phyloP scores from a whole-genome alignment of 2,329 filamentous ascomycete species.

The Colletotrichum orchidophilum region DNA sequence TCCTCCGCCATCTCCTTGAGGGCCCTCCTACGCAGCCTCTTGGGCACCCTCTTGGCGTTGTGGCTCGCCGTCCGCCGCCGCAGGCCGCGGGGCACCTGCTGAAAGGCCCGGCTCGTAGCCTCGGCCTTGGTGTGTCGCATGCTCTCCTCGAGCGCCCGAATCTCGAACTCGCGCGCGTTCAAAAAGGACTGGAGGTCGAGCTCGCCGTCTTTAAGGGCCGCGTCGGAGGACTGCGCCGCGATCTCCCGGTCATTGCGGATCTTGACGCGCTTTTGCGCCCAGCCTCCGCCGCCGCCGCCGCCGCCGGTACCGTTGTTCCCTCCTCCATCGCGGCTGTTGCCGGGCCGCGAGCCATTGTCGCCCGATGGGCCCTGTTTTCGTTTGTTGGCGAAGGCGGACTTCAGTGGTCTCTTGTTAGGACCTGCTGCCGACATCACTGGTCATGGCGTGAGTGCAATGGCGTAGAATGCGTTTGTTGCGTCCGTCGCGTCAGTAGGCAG shows the following conservation, averaged over 20 bases:
- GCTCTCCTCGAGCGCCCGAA: constrained; percentile 82
- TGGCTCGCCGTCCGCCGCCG: constrained; percentile 91
- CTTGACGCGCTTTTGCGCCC: constrained; percentile 55
- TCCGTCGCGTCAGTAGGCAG: constrained; percentile 21
- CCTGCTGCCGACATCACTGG: constrained; percentile 30
- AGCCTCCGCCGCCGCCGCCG: constrained; percentile 35
- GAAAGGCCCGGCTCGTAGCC: constrained; percentile 79
- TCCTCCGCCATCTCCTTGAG: constrained; percentile 83
- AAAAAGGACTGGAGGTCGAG: constrained; percentile 88
- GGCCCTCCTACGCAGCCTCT: constrained; percentile 76
- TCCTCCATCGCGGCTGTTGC: constrained; percentile 35
- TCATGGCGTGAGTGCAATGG: constrained; percentile 15
- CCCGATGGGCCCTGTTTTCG: constrained; percentile 38
- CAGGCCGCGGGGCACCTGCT: constrained; percentile 86
- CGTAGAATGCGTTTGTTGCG: neutral
- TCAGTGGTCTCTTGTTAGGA: constrained; percentile 20
- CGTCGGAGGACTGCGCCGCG: constrained; percentile 59
- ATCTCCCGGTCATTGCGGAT: constrained; percentile 59
- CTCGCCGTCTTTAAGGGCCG: constrained; percentile 74
- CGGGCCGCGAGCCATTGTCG: constrained; percentile 38
- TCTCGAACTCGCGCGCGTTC: constrained; percentile 87
- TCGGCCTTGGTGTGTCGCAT: constrained; percentile 77
- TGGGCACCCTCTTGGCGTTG: constrained; percentile 90
- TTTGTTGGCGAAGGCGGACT: constrained; percentile 36
- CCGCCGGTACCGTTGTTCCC: constrained; percentile 22